phyloP scores from a whole-genome alignment of 768 basidiomycete genomes.

The Mrakia frigida region DNA sequence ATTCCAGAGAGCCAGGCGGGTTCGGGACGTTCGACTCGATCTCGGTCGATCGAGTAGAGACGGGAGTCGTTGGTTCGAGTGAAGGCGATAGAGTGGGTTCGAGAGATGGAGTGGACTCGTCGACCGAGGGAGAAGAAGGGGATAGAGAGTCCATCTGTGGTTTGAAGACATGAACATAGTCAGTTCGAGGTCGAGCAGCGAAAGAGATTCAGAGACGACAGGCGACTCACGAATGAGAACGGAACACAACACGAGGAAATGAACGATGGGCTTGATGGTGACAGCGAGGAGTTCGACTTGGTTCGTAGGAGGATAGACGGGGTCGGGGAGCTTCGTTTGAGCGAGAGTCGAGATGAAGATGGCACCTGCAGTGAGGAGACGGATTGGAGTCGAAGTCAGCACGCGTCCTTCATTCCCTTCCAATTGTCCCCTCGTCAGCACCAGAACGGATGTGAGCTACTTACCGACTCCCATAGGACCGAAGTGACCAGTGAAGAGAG shows the following conservation, averaged over 20 bases:
- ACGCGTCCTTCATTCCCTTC: neutral
- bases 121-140: constrained; percentile 88
- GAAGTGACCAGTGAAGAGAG: constrained; percentile 91
- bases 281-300: constrained; percentile 64
- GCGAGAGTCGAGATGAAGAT: constrained; percentile 68
- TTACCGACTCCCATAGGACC: constrained; percentile 67
- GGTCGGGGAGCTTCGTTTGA: constrained; percentile 40
- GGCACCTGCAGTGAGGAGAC: constrained; percentile 52
- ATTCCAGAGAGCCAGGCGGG: constrained; percentile 84
- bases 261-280: constrained; percentile 84
- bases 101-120: constrained; percentile 81
- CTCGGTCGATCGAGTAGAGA: constrained; percentile 32
- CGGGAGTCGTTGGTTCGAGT: constrained; percentile 52
- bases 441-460: neutral
- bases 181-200: neutral
- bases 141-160: constrained; percentile 76
- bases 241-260: constrained; percentile 89
- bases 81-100: constrained; percentile 69
- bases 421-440: neutral
- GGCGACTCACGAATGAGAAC: constrained; percentile 53
- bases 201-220: neutral
- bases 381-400: neutral
- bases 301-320: constrained; percentile 50
- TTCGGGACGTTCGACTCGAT: constrained; percentile 35
- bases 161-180: neutral